phyloP scores from a whole-genome alignment of 2,329 filamentous ascomycete genomes.

The Teratosphaeria pseudoeucalypti region DNA sequence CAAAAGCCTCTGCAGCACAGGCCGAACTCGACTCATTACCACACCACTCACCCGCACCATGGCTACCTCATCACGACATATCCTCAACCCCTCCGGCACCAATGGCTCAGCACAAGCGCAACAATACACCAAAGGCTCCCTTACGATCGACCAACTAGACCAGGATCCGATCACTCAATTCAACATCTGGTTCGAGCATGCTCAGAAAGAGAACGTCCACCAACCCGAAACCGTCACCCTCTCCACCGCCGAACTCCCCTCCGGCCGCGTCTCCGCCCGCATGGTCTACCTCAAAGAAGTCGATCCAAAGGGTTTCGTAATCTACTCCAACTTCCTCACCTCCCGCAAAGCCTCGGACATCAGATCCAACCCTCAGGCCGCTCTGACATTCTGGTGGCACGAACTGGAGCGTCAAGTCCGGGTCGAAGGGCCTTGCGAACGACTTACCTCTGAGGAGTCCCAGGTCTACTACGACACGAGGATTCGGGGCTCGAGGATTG shows the following conservation, averaged over 20 bases:
- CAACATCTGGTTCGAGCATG: conserved; percentile 75
- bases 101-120: conserved; percentile 54
- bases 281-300: conserved; percentile 95
- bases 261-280: conserved; percentile 72
- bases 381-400: conserved; percentile 85
- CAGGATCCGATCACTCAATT: conserved; percentile 70
- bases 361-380: conserved; percentile 62
- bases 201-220: conserved; percentile 49
- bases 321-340: conserved; percentile 88
- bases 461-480: conserved; percentile 54
- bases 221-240: conserved; percentile 85
- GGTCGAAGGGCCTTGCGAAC: conserved; percentile 66
- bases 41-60: conserved; percentile 9
- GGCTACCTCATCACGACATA: conserved; percentile 26
- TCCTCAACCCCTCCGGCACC: conserved; percentile 54
- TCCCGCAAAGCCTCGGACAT: conserved; percentile 60
- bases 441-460: conserved; percentile 60
- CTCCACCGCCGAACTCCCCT: conserved; percentile 73
- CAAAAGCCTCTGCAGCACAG: neutral
- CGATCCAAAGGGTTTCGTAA: conserved; percentile 69
- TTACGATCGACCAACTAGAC: conserved; percentile 52
- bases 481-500: conserved; percentile 71
- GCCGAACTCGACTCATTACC: neutral
- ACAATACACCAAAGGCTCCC: conserved; percentile 61
- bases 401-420: conserved; percentile 79